A percentile compares a stretch with the other conserved stretches of the same genome.
These are phyloP conservation scores for Larix kaempferi DNA, from an alignment of 75 land plant genomes.

Conservation along the genomic window DNA sequence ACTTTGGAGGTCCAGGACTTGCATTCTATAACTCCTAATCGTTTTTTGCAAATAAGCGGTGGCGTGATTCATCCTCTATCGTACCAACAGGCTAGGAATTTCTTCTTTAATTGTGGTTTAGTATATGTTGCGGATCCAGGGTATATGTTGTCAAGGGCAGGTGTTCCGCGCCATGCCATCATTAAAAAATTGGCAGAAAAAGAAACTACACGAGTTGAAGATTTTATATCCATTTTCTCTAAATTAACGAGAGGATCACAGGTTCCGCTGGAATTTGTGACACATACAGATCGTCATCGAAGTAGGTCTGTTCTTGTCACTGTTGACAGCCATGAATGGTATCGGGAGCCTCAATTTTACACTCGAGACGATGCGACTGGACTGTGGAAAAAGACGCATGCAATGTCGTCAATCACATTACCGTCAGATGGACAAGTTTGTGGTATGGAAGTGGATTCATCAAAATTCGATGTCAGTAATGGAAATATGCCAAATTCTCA, in stretches of 20 bases:
- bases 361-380: constrained; percentile 78
- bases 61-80: constrained; percentile 87
- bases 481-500: too few relatives aligned
- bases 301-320: constrained; percentile 79
- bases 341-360: constrained; percentile 74
- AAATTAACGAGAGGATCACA: constrained; percentile 73
- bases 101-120: constrained; percentile 82
- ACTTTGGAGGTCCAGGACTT: constrained; percentile 81
- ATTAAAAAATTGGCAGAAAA: constrained; percentile 86
- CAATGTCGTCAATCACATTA: constrained; percentile 36
- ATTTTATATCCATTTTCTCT: constrained; percentile 51
- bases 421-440: too few relatives aligned
- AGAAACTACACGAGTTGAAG: constrained; percentile 52
- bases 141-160: constrained; percentile 69
- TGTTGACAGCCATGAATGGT: constrained; percentile 93
- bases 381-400: constrained; percentile 60
- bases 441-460: neutral
- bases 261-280: constrained; percentile 81
- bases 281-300: constrained; percentile 70
- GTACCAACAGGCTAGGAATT: constrained; percentile 93
- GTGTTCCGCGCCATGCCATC: constrained; percentile 86
- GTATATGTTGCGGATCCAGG: constrained; percentile 93
- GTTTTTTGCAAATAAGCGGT: constrained; percentile 85
- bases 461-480: neutral
- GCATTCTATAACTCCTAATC: constrained; percentile 76